Percentiles rank a stretch among this genome's conserved stretches.
Evolutionary conservation across 129 eudicot species (phyloP).

Genomic region (Heracleum sosnowskyi): DNA sequence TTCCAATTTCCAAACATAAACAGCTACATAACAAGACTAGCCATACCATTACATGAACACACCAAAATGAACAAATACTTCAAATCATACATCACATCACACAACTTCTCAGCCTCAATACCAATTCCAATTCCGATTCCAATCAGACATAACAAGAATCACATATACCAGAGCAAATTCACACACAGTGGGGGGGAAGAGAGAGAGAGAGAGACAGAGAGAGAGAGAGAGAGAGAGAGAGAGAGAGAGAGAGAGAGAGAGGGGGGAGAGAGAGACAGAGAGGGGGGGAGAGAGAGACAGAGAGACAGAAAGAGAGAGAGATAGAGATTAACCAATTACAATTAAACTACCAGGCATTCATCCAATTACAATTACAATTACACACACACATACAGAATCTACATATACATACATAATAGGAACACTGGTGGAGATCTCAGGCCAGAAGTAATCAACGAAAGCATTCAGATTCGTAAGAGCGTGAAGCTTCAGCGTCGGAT

Average conservation of each 20-base stretch:
- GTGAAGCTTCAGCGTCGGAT: constrained; percentile 70
- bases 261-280: no score
- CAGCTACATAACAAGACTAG: neutral
- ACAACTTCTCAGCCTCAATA: no score
- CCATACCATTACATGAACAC: neutral
- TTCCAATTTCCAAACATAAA: neutral
- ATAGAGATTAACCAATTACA: neutral
- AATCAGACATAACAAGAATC: neutral
- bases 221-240: no score
- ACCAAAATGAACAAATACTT: neutral
- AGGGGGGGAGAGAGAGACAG: no score
- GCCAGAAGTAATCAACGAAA: constrained; percentile 75
- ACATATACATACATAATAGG: constrained; percentile 43
- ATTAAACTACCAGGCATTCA: neutral
- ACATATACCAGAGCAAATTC: neutral
- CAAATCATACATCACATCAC: neutral
- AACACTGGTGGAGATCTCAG: constrained; percentile 89
- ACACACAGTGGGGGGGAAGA: no score
- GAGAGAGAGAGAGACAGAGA: no score
- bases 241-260: no score
- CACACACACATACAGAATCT: neutral
- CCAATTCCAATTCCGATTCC: no score
- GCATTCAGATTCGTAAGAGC: constrained; percentile 74
- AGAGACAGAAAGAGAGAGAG: no score
- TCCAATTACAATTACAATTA: neutral